Evolutionary conservation across 129 eudicot genomes (phyloP).

Genomic region (Centella asiatica): DNA sequence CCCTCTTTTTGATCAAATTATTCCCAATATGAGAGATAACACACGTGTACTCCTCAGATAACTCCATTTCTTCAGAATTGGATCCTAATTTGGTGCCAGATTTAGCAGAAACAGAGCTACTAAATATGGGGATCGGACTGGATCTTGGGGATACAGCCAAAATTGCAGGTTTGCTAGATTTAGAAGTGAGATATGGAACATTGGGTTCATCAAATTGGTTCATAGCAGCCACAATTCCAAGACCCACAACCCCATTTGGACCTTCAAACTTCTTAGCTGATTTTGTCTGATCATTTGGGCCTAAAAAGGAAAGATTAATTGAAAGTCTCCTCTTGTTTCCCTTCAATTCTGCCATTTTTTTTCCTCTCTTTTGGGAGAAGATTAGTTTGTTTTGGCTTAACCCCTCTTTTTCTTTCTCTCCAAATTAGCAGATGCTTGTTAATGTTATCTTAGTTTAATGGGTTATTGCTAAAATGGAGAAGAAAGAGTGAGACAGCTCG

Average conservation of each 20-base stretch:
- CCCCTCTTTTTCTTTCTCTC: constrained; percentile 12
- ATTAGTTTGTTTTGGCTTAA: neutral
- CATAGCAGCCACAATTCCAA: constrained; percentile 69
- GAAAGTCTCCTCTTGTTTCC: constrained; percentile 41
- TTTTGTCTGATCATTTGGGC: constrained; percentile 28
- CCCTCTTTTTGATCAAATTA: constrained; percentile 51
- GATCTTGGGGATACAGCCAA: constrained; percentile 53
- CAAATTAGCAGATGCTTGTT: constrained; percentile 4
- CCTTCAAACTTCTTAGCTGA: constrained; percentile 34
- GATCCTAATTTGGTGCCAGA: constrained; percentile 15
- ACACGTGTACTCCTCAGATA: constrained; percentile 72
- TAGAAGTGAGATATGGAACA: constrained; percentile 14
- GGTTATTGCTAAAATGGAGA: constrained; percentile 2
- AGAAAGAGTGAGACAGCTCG: constrained; percentile 6
- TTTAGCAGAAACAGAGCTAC: constrained; percentile 9
- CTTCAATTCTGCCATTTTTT: constrained; percentile 36
- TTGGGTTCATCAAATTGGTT: constrained; percentile 21
- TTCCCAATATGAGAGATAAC: constrained; percentile 66
- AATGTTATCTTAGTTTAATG: neutral
- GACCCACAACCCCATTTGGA: constrained; percentile 60
- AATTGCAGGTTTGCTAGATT: constrained; percentile 26
- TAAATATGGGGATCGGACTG: constrained; percentile 44
- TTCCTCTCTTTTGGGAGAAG: no score
- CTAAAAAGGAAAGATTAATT: constrained; percentile 50
- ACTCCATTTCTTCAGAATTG: constrained; percentile 36